phyloP scores from a whole-genome alignment of 2,329 filamentous ascomycete species.

The Dothideomycetes sp. region DNA sequence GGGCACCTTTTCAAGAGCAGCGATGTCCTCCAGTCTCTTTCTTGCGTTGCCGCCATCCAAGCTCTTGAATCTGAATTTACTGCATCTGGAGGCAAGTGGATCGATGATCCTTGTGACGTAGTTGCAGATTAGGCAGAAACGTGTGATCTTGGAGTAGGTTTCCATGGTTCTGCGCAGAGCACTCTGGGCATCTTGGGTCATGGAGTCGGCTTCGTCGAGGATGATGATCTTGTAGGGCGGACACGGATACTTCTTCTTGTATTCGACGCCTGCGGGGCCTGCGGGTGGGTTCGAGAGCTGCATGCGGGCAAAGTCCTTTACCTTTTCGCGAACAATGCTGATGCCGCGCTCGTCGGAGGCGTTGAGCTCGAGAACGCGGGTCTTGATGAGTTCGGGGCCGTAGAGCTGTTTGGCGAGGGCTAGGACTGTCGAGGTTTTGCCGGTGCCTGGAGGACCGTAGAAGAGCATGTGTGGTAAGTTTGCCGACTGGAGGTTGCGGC shows the following conservation, averaged over 20 bases:
- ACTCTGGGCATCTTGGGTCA: slow-evolving; percentile 96
- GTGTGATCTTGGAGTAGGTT: slow-evolving; percentile 89
- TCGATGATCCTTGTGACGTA: slow-evolving; percentile 98
- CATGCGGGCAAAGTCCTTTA: slow-evolving; percentile 95
- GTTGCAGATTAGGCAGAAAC: slow-evolving; percentile 97
- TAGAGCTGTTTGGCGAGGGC: slow-evolving; percentile 96
- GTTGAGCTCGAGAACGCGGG: slow-evolving; percentile 96
- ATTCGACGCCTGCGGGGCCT: slow-evolving; percentile 46
- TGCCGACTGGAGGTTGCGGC: slow-evolving; percentile 84
- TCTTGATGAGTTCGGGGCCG: slow-evolving; percentile 84
- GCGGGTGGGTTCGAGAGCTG: slow-evolving; percentile 75
- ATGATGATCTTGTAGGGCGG: slow-evolving; percentile 99
- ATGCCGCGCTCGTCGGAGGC: slow-evolving; percentile 98
- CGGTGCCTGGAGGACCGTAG: slow-evolving; percentile 93
- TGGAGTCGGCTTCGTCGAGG: slow-evolving; percentile 93
- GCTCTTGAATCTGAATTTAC: slow-evolving; percentile 96
- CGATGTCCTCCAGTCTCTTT: slow-evolving; percentile 71
- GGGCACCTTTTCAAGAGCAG: slow-evolving; percentile 61
- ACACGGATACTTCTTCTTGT: slow-evolving; percentile 66
- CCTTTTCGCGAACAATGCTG: slow-evolving; percentile 90
- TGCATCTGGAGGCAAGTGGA: slow-evolving; percentile 82
- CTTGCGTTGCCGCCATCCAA: slow-evolving; percentile 78
- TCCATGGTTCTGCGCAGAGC: slow-evolving; percentile 95
- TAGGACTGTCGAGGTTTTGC: slow-evolving; percentile 95
- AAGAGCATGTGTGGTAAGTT: slow-evolving; percentile 99